phyloP scores from a whole-genome alignment of 2,329 filamentous ascomycete species.

The Aspergillus persii region DNA sequence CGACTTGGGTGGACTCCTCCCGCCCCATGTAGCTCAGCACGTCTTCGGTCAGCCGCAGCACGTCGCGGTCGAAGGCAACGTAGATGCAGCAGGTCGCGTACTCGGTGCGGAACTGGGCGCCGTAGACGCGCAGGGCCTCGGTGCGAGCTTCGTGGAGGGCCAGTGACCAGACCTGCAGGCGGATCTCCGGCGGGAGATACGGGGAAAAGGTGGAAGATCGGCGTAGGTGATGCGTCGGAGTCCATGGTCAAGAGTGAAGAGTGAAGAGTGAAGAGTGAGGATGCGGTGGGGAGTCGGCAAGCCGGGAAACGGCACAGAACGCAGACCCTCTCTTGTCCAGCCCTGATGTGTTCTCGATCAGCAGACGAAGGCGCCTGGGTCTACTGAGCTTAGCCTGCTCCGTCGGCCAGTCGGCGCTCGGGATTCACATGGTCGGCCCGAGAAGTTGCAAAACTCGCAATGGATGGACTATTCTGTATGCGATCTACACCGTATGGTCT shows the following conservation, averaged over 20 bases:
- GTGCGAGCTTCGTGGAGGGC: neutral
- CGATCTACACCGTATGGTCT: too few species aligned
- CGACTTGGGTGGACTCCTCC: too few species aligned
- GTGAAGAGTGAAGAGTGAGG: too few species aligned
- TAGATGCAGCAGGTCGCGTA: too few species aligned
- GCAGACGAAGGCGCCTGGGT: too few species aligned
- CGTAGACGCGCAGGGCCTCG: neutral
- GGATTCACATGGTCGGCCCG: neutral
- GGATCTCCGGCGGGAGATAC: neutral
- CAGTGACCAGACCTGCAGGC: neutral
- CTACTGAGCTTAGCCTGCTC: too few species aligned
- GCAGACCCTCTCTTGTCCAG: neutral
- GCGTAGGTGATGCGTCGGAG: too few species aligned
- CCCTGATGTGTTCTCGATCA: neutral
- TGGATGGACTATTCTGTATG: too few species aligned
- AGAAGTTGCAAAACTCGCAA: neutral
- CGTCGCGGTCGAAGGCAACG: too few species aligned
- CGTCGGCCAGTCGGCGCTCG: neutral
- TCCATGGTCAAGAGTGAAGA: neutral
- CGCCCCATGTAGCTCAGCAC: too few species aligned
- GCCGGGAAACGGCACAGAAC: neutral
- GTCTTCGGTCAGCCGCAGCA: too few species aligned
- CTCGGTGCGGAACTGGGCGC: too few species aligned
- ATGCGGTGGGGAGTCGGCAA: neutral
- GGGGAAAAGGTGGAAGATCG: neutral